Percentiles rank a stretch among this genome's conserved stretches.
phyloP scores from a whole-genome alignment of 2,329 filamentous ascomycete species.

The Aspergillus eucalypticola region DNA sequence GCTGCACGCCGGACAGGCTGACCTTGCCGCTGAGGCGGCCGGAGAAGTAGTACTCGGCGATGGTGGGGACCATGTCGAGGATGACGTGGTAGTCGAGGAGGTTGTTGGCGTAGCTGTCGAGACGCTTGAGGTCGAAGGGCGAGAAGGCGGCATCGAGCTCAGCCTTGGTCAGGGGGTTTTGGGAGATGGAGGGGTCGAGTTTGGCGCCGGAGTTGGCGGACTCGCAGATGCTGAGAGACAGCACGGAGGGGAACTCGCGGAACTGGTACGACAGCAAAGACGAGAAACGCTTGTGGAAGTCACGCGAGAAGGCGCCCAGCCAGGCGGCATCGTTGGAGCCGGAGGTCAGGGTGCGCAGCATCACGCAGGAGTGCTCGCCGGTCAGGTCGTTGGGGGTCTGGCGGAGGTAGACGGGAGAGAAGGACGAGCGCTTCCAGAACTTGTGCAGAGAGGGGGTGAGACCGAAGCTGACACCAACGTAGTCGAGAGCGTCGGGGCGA shows the following conservation, averaged over 20 bases:
- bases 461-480: constrained; percentile 93
- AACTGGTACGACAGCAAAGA: constrained; percentile 91
- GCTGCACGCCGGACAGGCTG: constrained; percentile 77
- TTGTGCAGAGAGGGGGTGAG: constrained; percentile 84
- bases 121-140: constrained; percentile 90
- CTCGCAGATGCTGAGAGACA: constrained; percentile 85
- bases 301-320: constrained; percentile 86
- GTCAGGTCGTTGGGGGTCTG: constrained; percentile 97
- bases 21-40: constrained; percentile 69
- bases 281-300: constrained; percentile 94
- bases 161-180: constrained; percentile 64
- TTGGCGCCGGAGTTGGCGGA: constrained; percentile 73
- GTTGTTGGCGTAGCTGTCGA: constrained; percentile 95
- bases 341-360: constrained; percentile 75
- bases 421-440: constrained; percentile 91
- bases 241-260: constrained; percentile 72
- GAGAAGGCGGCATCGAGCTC: constrained; percentile 78
- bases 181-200: constrained; percentile 59
- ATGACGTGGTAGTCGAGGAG: constrained; percentile 98
- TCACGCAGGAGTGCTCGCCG: constrained; percentile 95
- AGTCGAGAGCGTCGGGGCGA: constrained; percentile 78
- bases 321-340: constrained; percentile 69
- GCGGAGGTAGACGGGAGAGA: constrained; percentile 86
- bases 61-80: constrained; percentile 81
- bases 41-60: constrained; percentile 82